Evolutionary conservation across 495 filamentous ascomycete genomes (phyloP).

Genomic region (Haplographium delicatum): DNA sequence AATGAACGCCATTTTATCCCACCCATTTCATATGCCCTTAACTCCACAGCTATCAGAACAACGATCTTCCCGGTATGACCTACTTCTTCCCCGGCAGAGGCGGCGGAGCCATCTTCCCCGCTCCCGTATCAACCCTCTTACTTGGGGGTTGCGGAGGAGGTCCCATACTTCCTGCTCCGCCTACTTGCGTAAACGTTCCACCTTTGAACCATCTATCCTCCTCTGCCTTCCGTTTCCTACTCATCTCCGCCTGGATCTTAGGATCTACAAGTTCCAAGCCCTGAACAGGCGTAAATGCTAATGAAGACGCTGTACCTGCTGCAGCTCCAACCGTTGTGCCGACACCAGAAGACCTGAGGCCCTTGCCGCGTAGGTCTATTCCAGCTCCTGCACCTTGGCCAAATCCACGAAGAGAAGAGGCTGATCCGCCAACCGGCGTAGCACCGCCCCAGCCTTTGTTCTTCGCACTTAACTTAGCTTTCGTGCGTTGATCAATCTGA

Average conservation of each 20-base stretch:
- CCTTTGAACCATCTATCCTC: slow-evolving; percentile 95
- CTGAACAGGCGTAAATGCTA: slow-evolving; percentile 92
- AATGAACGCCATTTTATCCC: too few relatives aligned
- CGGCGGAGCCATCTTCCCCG: slow-evolving; percentile 25
- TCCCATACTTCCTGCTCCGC: slow-evolving; percentile 37
- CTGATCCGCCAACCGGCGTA: slow-evolving; percentile 60
- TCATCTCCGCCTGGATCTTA: slow-evolving; percentile 77
- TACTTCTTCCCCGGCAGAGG: slow-evolving; percentile 22
- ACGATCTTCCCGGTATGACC: neutral
- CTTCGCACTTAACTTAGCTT: slow-evolving; percentile 88
- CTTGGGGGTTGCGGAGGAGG: slow-evolving; percentile 19
- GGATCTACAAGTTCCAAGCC: slow-evolving; percentile 95
- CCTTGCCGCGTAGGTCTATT: slow-evolving; percentile 66
- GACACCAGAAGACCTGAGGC: slow-evolving; percentile 70
- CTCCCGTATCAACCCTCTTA: slow-evolving; percentile 25
- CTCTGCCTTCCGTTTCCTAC: slow-evolving; percentile 84
- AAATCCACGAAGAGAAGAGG: slow-evolving; percentile 74
- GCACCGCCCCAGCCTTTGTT: slow-evolving; percentile 91
- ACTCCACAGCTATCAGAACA: neutral
- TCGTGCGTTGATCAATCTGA: slow-evolving; percentile 89
- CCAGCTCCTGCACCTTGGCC: slow-evolving; percentile 50
- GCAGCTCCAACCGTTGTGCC: slow-evolving; percentile 55
- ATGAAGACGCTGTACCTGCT: slow-evolving; percentile 74
- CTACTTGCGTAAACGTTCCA: slow-evolving; percentile 91
- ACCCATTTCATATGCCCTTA: slow-evolving; percentile 12